These are phyloP conservation scores for Physcia stellaris DNA, from an alignment of 495 filamentous ascomycete genomes.

Conservation along the genomic window DNA sequence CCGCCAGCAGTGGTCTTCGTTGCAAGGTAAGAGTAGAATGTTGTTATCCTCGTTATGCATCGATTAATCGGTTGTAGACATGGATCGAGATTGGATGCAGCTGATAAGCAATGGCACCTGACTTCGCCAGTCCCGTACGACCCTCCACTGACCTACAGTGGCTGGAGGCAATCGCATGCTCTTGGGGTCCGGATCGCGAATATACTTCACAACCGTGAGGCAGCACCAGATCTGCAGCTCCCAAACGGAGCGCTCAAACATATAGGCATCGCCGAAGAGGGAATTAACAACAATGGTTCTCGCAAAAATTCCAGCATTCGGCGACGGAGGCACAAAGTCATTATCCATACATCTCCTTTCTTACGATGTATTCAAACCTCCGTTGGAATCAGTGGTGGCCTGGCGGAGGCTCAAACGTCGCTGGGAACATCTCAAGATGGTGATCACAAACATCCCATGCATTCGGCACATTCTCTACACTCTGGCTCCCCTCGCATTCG, in stretches of 20 bases:
- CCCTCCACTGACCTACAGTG: constrained; percentile 85
- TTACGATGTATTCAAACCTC: constrained; percentile 88
- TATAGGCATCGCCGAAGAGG: background rate
- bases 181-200: constrained; percentile 67
- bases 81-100: constrained; percentile 81
- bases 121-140: constrained; percentile 94
- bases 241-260: background rate
- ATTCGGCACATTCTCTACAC: constrained; percentile 6
- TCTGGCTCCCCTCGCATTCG: constrained; percentile 11
- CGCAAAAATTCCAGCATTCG: constrained; percentile 6
- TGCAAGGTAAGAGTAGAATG: constrained; percentile 46
- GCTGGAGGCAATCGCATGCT: constrained; percentile 73
- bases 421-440: constrained; percentile 1
- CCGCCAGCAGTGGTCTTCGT: constrained; percentile 63
- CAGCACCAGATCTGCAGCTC: constrained; percentile 2
- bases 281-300: background rate
- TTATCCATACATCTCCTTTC: constrained; percentile 87
- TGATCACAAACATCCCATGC: constrained; percentile 4
- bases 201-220: constrained; percentile 42
- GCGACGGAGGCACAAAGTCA: constrained; percentile 52
- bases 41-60: background rate
- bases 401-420: constrained; percentile 46
- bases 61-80: constrained; percentile 41
- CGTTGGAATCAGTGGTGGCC: constrained; percentile 75
- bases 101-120: constrained; percentile 89